Percentiles rank a stretch among this genome's conserved stretches.
phyloP scores from a whole-genome alignment of 805 yeast genomes.

The Cyberlindnera maritima region DNA sequence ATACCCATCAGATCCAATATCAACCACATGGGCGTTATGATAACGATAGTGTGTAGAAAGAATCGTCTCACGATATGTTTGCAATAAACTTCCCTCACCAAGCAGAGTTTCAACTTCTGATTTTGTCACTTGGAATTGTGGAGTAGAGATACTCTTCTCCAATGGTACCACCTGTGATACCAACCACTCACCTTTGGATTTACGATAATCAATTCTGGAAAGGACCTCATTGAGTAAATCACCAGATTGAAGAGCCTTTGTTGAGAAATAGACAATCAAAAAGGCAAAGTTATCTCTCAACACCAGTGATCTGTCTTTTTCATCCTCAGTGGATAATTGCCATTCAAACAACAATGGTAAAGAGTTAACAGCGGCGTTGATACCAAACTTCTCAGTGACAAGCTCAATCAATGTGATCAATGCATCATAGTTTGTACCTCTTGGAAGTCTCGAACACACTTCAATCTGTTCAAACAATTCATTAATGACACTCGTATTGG shows the following conservation, averaged over 20 bases:
- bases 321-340: slow-evolving; percentile 27
- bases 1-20: background rate
- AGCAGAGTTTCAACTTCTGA: slow-evolving; percentile 6
- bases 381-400: slow-evolving; percentile 37
- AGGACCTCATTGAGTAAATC: slow-evolving; percentile 16
- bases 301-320: background rate
- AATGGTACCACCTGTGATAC: slow-evolving; percentile 15
- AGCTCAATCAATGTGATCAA: slow-evolving; percentile 15
- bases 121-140: slow-evolving; percentile 14
- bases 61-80: slow-evolving; percentile 19
- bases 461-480: slow-evolving; percentile 24
- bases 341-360: slow-evolving; percentile 46
- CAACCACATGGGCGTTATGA: background rate
- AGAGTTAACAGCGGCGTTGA: slow-evolving; percentile 44
- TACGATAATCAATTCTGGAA: slow-evolving; percentile 24
- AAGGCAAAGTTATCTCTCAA: slow-evolving; percentile 25
- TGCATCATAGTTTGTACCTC: slow-evolving; percentile 3
- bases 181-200: slow-evolving; percentile 17
- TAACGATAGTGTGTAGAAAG: slow-evolving; percentile 25
- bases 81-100: slow-evolving; percentile 6
- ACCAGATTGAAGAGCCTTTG: slow-evolving; percentile 9
- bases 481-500: slow-evolving; percentile 21
- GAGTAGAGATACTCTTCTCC: slow-evolving; percentile 6
- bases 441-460: slow-evolving; percentile 4
- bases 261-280: slow-evolving; percentile 13